phyloP scores from a whole-genome alignment of 1,284 basidiomycete genomes.

The Fomitopsis pinicola region DNA sequence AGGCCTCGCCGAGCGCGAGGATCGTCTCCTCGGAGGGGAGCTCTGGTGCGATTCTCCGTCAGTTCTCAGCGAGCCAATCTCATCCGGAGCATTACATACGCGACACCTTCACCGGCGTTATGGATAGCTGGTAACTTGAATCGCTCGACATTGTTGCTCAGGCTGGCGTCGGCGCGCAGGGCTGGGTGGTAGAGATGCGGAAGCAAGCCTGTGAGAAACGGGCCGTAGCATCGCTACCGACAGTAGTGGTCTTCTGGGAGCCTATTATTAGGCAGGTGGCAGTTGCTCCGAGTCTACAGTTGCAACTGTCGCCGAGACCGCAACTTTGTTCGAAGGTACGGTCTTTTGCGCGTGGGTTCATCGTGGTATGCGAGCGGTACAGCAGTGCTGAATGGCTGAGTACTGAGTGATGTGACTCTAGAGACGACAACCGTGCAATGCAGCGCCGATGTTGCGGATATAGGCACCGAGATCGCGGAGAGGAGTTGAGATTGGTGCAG shows the following conservation, averaged over 20 bases:
- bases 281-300: background rate
- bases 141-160: slow-evolving; percentile 12
- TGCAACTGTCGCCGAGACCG: background rate
- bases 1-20: slow-evolving; percentile 45
- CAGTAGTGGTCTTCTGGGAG: background rate
- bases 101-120: slow-evolving; percentile 19
- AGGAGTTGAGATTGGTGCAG: background rate
- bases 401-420: background rate
- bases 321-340: background rate
- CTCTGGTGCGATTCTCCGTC: slow-evolving; percentile 30
- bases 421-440: background rate
- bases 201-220: slow-evolving; percentile 3
- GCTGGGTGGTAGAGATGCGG: background rate
- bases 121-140: slow-evolving; percentile 17
- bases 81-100: slow-evolving; percentile 7
- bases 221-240: slow-evolving; percentile 2
- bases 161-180: background rate
- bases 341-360: background rate
- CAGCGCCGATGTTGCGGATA: background rate
- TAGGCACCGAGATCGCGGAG: background rate
- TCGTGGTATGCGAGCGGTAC: background rate
- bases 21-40: slow-evolving; percentile 58
- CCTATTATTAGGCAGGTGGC: slow-evolving; percentile 1
- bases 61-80: background rate
- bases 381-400: no score